Evolutionary conservation across 164 flowering plant genomes (phyloP).

Genomic region (Cinnamomum micranthum): DNA sequence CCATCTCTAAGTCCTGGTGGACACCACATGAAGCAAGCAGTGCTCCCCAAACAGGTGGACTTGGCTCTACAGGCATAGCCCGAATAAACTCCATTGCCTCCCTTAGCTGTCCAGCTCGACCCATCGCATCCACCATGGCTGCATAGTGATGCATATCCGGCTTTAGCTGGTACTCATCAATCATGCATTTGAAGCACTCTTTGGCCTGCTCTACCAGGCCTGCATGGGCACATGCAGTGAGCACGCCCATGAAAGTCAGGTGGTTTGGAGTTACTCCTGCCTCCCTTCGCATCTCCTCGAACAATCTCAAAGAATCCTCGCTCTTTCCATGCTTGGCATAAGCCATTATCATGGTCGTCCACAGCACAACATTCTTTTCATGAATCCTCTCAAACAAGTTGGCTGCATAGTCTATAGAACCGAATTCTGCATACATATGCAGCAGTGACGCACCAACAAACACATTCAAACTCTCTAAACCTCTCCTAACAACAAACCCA

Average conservation of each 20-base stretch:
- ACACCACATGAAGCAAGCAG: background rate
- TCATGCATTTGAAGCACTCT: background rate
- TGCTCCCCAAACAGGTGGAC: background rate
- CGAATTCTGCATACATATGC: background rate
- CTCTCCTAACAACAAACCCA: background rate
- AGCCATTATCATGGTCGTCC: background rate
- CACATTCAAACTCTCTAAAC: background rate
- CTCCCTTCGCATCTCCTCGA: background rate
- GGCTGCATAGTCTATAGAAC: background rate
- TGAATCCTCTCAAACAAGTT: background rate
- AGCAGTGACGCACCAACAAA: background rate
- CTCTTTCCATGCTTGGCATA: background rate
- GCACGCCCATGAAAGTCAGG: too few relatives aligned
- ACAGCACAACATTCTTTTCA: background rate
- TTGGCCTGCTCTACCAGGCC: background rate
- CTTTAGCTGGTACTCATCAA: background rate
- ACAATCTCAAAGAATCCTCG: background rate
- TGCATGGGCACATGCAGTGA: too few relatives aligned
- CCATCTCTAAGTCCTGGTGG: background rate
- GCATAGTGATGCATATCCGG: slow-evolving; percentile 1
- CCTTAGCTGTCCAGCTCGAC: background rate
- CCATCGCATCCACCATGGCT: background rate
- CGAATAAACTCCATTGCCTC: background rate
- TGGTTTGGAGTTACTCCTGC: background rate
- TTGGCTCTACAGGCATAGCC: background rate